Evolutionary conservation across 2,329 filamentous ascomycete genomes (phyloP).

Genomic region (Lecanicillium sp.): DNA sequence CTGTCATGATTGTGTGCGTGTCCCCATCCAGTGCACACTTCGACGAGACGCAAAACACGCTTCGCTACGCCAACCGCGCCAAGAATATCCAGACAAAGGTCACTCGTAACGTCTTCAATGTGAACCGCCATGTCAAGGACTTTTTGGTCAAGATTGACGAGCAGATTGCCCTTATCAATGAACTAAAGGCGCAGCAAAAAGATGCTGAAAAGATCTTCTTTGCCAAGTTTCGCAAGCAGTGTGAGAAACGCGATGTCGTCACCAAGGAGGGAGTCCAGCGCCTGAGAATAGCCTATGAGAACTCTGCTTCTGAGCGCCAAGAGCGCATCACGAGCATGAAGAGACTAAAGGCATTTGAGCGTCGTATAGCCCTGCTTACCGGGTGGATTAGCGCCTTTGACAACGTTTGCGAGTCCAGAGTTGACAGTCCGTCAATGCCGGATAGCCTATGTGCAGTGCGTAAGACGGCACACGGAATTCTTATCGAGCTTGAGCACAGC

Average conservation of each 20-base stretch:
- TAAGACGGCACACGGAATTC: conserved; percentile 81
- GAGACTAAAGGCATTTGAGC: conserved; percentile 73
- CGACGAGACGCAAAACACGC: conserved; percentile 95
- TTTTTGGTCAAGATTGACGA: conserved; percentile 99
- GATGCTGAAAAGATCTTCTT: conserved; percentile 78
- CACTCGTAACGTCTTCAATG: conserved; percentile 97
- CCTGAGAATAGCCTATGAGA: conserved; percentile 76
- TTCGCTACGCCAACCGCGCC: conserved; percentile 92
- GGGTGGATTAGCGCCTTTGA: conserved; percentile 94
- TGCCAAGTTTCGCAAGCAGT: conserved; percentile 83
- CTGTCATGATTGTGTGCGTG: conserved; percentile 98
- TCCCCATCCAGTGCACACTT: conserved; percentile 95
- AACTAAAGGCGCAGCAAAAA: conserved; percentile 87
- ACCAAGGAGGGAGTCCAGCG: conserved; percentile 72
- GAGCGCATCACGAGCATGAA: conserved; percentile 76
- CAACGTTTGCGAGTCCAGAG: conserved; percentile 60
- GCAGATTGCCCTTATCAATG: conserved; percentile 93
- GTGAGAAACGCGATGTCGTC: conserved; percentile 71
- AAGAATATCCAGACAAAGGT: conserved; percentile 99
- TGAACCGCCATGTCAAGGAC: conserved; percentile 98
- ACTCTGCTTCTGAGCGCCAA: conserved; percentile 67
- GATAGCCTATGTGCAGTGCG: conserved; percentile 66
- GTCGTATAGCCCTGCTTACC: conserved; percentile 77
- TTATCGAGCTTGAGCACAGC: conserved; percentile 83
- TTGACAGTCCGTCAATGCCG: conserved; percentile 58